These are phyloP conservation scores for Diaporthe amygdali DNA, from an alignment of 2,329 filamentous ascomycete genomes.

Conservation along the genomic window DNA sequence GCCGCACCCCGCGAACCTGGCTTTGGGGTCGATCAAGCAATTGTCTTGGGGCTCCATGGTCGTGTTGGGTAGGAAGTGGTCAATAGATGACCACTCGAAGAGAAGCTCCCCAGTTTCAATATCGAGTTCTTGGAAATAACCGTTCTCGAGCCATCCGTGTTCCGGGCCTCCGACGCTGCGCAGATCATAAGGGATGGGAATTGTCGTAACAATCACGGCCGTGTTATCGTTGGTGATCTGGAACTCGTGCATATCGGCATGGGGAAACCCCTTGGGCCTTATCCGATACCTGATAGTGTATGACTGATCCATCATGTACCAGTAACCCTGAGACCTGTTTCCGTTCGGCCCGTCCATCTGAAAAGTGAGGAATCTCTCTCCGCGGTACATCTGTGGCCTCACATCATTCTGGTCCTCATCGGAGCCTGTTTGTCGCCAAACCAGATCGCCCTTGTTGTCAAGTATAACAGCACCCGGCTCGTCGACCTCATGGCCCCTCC, in stretches of 20 bases:
- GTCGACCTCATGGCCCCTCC: conserved; percentile 25
- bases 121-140: conserved; percentile 46
- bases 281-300: conserved; percentile 21
- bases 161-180: conserved; percentile 36
- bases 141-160: conserved; percentile 38
- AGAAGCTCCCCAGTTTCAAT: conserved; percentile 41
- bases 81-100: conserved; percentile 39
- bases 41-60: conserved; percentile 26
- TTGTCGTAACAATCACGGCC: conserved; percentile 48
- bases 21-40: conserved; percentile 16
- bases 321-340: conserved; percentile 18
- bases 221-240: conserved; percentile 46
- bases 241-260: conserved; percentile 48
- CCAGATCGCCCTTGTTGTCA: conserved; percentile 31
- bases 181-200: conserved; percentile 37
- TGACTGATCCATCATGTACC: conserved; percentile 26
- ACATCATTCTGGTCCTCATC: conserved; percentile 25
- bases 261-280: conserved; percentile 33
- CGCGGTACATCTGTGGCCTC: conserved; percentile 37
- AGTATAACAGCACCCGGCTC: conserved; percentile 32
- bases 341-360: conserved; percentile 32
- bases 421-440: conserved; percentile 31
- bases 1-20: conserved; percentile 24
- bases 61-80: conserved; percentile 14
- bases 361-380: conserved; percentile 40